phyloP scores from a whole-genome alignment of 140 eudicot genomes.

The Cichorium intybus region DNA sequence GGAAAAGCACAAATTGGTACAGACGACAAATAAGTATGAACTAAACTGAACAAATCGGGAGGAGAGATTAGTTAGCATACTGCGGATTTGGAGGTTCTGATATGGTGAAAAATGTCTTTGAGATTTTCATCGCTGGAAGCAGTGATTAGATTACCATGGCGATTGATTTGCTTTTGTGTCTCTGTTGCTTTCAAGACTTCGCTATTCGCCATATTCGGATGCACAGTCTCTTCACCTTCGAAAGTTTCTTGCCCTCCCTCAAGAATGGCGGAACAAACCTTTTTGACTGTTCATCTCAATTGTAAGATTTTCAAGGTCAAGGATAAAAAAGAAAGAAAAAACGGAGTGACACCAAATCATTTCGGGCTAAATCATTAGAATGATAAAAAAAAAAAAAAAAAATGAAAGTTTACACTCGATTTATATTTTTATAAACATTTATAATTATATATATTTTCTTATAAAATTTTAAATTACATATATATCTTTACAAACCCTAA shows the following conservation, averaged over 20 bases:
- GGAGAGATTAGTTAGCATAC: constrained; percentile 33
- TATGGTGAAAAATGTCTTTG: constrained; percentile 53
- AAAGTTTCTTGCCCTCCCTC: neutral
- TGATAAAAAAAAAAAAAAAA: too few species aligned
- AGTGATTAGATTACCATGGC: constrained; percentile 33
- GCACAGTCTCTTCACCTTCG: neutral
- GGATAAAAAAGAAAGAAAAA: too few species aligned
- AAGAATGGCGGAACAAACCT: too few species aligned
- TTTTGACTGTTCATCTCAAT: too few species aligned
- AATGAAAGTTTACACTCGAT: too few species aligned
- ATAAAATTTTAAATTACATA: too few species aligned
- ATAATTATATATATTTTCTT: too few species aligned
- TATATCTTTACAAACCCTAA: too few species aligned
- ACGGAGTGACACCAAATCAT: too few species aligned
- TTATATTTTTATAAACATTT: too few species aligned
- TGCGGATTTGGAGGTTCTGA: constrained; percentile 61
- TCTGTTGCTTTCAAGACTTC: constrained; percentile 1
- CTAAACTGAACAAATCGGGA: neutral
- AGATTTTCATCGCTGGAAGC: constrained; percentile 65
- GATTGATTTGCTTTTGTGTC: constrained; percentile 24
- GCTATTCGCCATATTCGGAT: constrained; percentile 2
- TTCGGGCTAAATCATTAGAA: too few species aligned
- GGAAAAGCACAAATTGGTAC: neutral
- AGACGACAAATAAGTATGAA: neutral
- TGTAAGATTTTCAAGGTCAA: too few species aligned